Percentiles rank a stretch among this genome's conserved stretches.
phyloP scores from a whole-genome alignment of 176 grass and related monocot species.

The Ensete ventricosum region DNA sequence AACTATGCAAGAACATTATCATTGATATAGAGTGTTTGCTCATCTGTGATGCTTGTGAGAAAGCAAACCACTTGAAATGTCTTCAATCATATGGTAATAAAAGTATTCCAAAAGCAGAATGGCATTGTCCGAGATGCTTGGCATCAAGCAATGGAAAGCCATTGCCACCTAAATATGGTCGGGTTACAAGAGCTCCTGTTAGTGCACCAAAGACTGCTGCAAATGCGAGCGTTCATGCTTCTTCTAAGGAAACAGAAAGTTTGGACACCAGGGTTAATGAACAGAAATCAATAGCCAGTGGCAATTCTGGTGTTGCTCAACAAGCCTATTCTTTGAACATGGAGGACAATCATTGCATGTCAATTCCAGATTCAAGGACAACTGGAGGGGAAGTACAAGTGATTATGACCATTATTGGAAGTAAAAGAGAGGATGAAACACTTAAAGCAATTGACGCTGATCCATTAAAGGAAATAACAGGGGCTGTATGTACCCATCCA shows the following conservation, averaged over 20 bases:
- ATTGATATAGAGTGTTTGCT: conserved; percentile 73
- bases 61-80: conserved; percentile 84
- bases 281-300: conserved; percentile 47
- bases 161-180: conserved; percentile 96
- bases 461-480: background rate
- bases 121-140: conserved; percentile 84
- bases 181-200: conserved; percentile 71
- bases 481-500: background rate
- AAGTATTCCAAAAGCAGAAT: conserved; percentile 70
- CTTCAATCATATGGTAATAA: conserved; percentile 80
- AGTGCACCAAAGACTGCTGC: conserved; percentile 34
- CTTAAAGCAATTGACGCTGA: conserved; percentile 19
- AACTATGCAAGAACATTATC: conserved; percentile 72
- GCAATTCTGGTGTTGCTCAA: conserved; percentile 36
- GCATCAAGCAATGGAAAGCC: conserved; percentile 71
- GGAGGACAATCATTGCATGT: conserved; percentile 19
- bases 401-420: conserved; percentile 14
- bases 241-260: conserved; percentile 29
- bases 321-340: conserved; percentile 17
- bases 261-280: conserved; percentile 30
- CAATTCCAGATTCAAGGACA: conserved; percentile 23
- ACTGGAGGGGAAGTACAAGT: conserved; percentile 27
- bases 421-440: conserved; percentile 11
- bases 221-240: conserved; percentile 31
- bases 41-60: conserved; percentile 97